These are phyloP conservation scores for Agrocybe praecox DNA, from an alignment of 768 basidiomycete genomes.

Conservation along the genomic window DNA sequence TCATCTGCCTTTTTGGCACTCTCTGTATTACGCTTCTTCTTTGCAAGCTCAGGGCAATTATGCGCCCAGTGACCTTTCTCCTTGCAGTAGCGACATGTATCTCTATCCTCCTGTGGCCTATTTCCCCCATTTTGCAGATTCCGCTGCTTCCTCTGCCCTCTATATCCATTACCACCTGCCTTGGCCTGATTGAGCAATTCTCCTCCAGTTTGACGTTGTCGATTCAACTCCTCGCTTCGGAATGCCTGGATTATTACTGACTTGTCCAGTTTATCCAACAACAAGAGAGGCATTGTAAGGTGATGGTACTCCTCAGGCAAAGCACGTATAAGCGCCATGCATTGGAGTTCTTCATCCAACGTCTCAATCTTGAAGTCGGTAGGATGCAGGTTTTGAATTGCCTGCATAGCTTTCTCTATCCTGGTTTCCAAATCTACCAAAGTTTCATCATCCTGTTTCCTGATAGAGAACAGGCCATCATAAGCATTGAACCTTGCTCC, in stretches of 20 bases:
- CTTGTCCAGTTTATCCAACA: not conserved
- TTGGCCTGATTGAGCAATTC: too few species aligned
- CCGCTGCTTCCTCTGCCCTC: too few species aligned
- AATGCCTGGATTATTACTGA: not conserved
- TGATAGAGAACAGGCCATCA: slow-evolving; percentile 8
- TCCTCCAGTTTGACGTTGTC: not conserved
- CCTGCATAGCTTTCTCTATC: slow-evolving; percentile 6
- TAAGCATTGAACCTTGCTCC: slow-evolving; percentile 22
- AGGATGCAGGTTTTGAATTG: slow-evolving; percentile 2
- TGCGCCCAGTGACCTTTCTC: too few species aligned
- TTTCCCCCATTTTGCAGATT: too few species aligned
- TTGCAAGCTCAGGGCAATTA: too few species aligned
- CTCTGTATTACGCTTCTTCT: too few species aligned
- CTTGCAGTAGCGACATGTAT: too few species aligned
- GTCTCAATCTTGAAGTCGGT: not conserved
- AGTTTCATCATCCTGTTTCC: not conserved
- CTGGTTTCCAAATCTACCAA: not conserved
- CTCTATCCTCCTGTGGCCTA: too few species aligned
- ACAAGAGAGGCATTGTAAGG: not conserved
- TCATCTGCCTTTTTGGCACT: too few species aligned
- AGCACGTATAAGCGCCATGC: slow-evolving; percentile 1
- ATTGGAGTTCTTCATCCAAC: slow-evolving; percentile 7
- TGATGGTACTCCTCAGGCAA: not conserved
- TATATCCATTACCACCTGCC: too few species aligned
- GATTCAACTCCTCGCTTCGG: not conserved